Evolutionary conservation across 345 rosid genomes (phyloP), one percentile per base, ranked within the genome.

Genomic region (Linum trigynum): DNA sequence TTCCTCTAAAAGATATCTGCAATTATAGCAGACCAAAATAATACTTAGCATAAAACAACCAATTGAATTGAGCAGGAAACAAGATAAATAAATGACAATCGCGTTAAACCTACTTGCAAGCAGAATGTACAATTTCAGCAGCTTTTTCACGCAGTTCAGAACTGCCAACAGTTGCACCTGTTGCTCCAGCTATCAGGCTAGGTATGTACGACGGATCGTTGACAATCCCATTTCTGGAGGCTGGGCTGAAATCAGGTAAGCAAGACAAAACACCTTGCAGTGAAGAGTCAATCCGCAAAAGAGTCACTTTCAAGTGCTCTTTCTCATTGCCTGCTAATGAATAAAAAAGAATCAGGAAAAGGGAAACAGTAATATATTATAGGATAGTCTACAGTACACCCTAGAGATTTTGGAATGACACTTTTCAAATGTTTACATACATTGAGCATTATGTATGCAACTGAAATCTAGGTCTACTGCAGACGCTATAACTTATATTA

Each of bases 181-280:
- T 79, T 71, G 95, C 95, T 71, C 97, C 99, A 63, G 99, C 97
- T 75, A 94, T 90, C 71, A 94, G 76, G 78, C 90, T 90, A 66
- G 90, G 75, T 71, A 73, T 62, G 66, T 73, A 78, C 73, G 57
- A 66, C 15, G 78, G 72, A 69, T 85, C 87, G 71, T 72, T 82
- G 5, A 72, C 84, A 78, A 67, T 80, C 71, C 83, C 88, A 75
- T 72, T 88, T 71, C 75, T 83, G 71, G 81, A 70, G 67, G 96
- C 80, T 72, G 99, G 96, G 73, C 78, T 85, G 83, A 94, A 94
- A 85, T 94, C 96, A 80, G 97, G 97, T 80, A 94, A 85, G 86
- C 99, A 94, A 67, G 96, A 94, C 69, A 88, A 82, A 81, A 88
- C 96, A 75, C 99, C 99, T 84, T 85, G 97, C 95, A 94, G 63